These are phyloP conservation scores for Cercospora zeae-maydis DNA, from an alignment of 2,329 filamentous ascomycete genomes.

Conservation along the genomic window DNA sequence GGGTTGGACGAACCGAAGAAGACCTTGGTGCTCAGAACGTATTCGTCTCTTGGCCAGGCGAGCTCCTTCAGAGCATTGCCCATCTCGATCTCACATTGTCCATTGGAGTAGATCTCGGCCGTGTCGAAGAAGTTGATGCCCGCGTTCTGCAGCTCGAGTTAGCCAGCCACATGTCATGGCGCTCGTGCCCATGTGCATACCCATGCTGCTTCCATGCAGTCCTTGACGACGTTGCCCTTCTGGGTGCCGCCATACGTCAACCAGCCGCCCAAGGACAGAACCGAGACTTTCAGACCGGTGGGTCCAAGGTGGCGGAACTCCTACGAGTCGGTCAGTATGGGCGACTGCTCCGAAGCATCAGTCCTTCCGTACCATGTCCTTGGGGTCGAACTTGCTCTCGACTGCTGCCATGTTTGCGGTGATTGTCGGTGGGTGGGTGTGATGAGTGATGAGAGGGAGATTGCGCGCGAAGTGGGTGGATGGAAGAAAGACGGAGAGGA, in stretches of 20 bases:
- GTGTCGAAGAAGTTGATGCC: constrained; percentile 51
- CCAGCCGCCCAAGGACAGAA: constrained; percentile 49
- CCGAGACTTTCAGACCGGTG: constrained; percentile 50
- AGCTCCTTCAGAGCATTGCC: constrained; percentile 47
- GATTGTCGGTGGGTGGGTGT: neutral
- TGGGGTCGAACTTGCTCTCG: constrained; percentile 49
- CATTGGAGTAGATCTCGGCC: constrained; percentile 54
- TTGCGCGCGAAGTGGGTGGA: neutral
- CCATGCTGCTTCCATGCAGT: constrained; percentile 49
- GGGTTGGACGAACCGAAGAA: constrained; percentile 49
- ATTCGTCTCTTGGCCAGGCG: constrained; percentile 48
- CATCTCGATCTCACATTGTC: constrained; percentile 61
- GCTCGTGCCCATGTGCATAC: neutral
- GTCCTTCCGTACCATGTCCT: constrained; percentile 41
- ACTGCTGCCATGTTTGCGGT: constrained; percentile 34
- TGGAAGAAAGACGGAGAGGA: neutral
- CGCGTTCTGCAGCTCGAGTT: constrained; percentile 32
- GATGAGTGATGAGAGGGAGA: neutral
- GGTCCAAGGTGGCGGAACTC: constrained; percentile 45
- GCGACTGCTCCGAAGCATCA: neutral
- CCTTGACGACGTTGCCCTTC: constrained; percentile 49
- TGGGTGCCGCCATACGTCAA: constrained; percentile 50
- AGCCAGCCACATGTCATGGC: neutral
- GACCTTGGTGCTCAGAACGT: constrained; percentile 44
- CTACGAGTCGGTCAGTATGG: constrained; percentile 12